Base-by-base conservation (phyloP, 2,329 filamentous ascomycete genomes). In the Westerdykella aurantiaca region DNA sequence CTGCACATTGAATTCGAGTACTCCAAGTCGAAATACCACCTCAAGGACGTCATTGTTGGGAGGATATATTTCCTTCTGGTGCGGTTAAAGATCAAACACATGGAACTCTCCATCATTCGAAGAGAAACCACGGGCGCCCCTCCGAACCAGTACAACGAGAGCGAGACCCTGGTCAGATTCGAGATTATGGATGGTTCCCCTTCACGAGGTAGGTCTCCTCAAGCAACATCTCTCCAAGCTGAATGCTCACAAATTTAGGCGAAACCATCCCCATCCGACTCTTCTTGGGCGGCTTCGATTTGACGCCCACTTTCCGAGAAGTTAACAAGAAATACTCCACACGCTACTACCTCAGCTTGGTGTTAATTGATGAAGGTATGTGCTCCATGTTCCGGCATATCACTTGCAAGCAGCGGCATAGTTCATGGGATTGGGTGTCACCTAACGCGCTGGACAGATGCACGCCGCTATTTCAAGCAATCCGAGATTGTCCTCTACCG, bases 171-270 rank as follows among this genome's bases (percentile, higher is more conserved):
- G 57, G 93, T 98, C 45, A 82, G 94, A 53, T 98, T 98, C 60
- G 93, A 98, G 85, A 98, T 98, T 64, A 98, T 98, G 93, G 93
- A 98, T 67, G 93, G 93, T 47, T 97, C 91, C n/a, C 93, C 93
- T 29, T 96, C 90, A 42, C 80, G 93, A 74, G 89, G 87, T 79
- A 82, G 78, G 74, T 38, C 31, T 34, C 29, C 6, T 13, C 21
- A 6, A 6, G 12, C 33, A 5, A 23, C 21, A 18, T 22, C n/a
- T 34, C 31, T 18, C 6, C 17, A 4, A 13, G 37, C 16, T 11
- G 16, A 16, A 13, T 23, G 34, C 61, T 68, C 35, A 68, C 53
- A 33, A 12, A 6, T 6, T 38, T 52, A 82, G 81, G 84, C 61
- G 84, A 88, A 70, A 97, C 93, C 2, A 98, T 98, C 49, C 93